Conservation (phyloP, 768 basidiomycete genomes). For the Russula griseocarnosa region DNA sequence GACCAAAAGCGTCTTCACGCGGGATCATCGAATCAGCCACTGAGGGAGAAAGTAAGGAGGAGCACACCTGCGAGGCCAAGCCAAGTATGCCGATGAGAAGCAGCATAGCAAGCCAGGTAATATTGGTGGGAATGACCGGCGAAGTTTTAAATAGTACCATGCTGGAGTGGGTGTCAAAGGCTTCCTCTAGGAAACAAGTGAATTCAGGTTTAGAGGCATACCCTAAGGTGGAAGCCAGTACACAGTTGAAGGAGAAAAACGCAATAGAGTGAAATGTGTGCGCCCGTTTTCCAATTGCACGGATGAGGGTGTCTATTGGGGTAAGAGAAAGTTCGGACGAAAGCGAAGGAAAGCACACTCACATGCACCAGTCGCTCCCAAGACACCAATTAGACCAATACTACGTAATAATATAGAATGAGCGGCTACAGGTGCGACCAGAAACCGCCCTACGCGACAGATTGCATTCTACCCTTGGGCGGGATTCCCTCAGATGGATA, state of each 20-base stretch:
- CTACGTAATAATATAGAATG: constrained; percentile 35
- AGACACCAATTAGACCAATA: constrained; percentile 58
- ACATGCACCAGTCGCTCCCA: constrained; percentile 68
- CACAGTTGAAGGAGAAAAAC: constrained; percentile 59
- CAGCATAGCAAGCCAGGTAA: constrained; percentile 46
- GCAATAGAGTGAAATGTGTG: constrained; percentile 68
- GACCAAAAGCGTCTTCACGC: constrained; percentile 37
- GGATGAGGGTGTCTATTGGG: constrained; percentile 45
- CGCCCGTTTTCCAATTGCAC: constrained; percentile 71
- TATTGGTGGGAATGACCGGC: constrained; percentile 44
- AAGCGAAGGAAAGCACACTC: constrained; percentile 32
- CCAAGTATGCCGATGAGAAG: constrained; percentile 51
- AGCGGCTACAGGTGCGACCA: not conserved
- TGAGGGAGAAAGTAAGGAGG: too few relatives aligned
- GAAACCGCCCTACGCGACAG: constrained; percentile 47
- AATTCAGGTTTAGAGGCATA: constrained; percentile 14
- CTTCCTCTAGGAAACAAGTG: not conserved
- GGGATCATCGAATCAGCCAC: not conserved
- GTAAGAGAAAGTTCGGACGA: not conserved
- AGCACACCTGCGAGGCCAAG: constrained; percentile 43
- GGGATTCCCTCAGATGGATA: constrained; percentile 26
- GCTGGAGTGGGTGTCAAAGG: constrained; percentile 31
- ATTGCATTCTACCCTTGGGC: constrained; percentile 46
- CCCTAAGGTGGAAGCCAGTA: constrained; percentile 39
- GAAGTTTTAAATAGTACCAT: constrained; percentile 43